A percentile compares a stretch with the other conserved stretches of the same genome.
Evolutionary conservation across 768 basidiomycete genomes (phyloP).

Genomic region (Rhodotorula babjevae): DNA sequence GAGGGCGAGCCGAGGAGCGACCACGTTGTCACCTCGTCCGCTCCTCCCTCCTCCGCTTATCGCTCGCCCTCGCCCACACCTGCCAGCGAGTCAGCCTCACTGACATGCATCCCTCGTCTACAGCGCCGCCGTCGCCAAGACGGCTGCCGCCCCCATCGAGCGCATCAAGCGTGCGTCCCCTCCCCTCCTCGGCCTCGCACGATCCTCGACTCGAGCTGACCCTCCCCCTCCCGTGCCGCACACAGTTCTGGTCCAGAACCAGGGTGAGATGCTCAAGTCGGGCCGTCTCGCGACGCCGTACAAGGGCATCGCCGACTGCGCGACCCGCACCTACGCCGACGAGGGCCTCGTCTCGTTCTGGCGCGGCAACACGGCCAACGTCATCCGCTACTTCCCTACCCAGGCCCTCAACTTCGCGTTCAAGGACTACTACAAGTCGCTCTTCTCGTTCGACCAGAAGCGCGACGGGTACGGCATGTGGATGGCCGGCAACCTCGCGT

Average conservation of each 20-base stretch:
- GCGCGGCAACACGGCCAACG: constrained; percentile 99
- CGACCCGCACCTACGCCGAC: constrained; percentile 81
- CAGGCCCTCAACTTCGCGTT: constrained; percentile 87
- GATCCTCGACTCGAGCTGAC: neutral
- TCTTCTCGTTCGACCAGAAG: constrained; percentile 96
- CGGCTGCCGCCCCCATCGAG: constrained; percentile 98
- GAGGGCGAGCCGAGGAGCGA: too few species aligned
- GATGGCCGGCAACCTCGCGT: constrained; percentile 96
- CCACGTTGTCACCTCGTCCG: too few species aligned
- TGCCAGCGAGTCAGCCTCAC: too few species aligned
- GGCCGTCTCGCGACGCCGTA: constrained; percentile 93
- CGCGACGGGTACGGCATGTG: constrained; percentile 92
- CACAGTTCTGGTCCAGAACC: constrained; percentile 47
- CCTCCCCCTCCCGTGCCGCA: neutral
- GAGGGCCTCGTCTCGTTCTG: constrained; percentile 93
- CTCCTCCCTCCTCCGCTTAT: too few species aligned
- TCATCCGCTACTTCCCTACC: constrained; percentile 99
- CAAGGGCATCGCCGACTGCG: constrained; percentile 93
- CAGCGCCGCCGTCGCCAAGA: constrained; percentile 83
- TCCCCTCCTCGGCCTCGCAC: neutral
- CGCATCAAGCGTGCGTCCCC: constrained; percentile 90
- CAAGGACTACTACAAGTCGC: constrained; percentile 95
- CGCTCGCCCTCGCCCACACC: too few species aligned
- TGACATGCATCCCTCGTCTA: neutral
- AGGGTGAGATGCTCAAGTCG: constrained; percentile 99